Conservation (phyloP, 192 early-diverging fungal genomes). For the Podochytrium sp. region DNA sequence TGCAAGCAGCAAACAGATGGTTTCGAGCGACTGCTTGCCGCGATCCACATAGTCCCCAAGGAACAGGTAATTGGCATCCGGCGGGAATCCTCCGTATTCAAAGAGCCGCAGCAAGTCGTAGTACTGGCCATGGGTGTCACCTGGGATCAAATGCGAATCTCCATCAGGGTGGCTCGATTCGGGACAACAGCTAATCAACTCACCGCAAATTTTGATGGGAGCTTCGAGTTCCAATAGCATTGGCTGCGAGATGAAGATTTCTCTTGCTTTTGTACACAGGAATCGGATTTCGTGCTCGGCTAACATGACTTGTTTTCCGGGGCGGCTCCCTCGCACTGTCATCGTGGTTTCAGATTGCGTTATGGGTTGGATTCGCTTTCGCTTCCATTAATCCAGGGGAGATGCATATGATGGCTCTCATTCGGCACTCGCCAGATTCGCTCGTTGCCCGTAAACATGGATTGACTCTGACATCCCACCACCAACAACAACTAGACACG, state of each 20-base stretch:
- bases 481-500: neutral
- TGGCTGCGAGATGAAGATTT: slow-evolving; percentile 92
- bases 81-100: slow-evolving; percentile 95
- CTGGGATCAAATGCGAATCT: slow-evolving; percentile 22
- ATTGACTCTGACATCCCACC: too few relatives aligned
- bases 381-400: slow-evolving; percentile 84
- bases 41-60: slow-evolving; percentile 97
- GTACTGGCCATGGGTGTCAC: slow-evolving; percentile 94
- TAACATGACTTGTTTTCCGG: slow-evolving; percentile 95
- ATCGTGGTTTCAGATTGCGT: neutral
- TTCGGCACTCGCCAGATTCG: slow-evolving; percentile 92
- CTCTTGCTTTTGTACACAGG: slow-evolving; percentile 88
- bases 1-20: slow-evolving; percentile 92
- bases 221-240: slow-evolving; percentile 93
- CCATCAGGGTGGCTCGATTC: neutral
- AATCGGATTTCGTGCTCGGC: slow-evolving; percentile 93
- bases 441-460: slow-evolving; percentile 68
- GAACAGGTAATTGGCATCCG: slow-evolving; percentile 95
- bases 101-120: slow-evolving; percentile 94
- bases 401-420: slow-evolving; percentile 89
- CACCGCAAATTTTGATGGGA: slow-evolving; percentile 95
- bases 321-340: slow-evolving; percentile 93
- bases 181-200: neutral
- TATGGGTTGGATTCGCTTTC: slow-evolving; percentile 68
- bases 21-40: slow-evolving; percentile 96